phyloP scores from a whole-genome alignment of 176 grass and related monocot species.

The Rhipidocladum racemiflorum region DNA sequence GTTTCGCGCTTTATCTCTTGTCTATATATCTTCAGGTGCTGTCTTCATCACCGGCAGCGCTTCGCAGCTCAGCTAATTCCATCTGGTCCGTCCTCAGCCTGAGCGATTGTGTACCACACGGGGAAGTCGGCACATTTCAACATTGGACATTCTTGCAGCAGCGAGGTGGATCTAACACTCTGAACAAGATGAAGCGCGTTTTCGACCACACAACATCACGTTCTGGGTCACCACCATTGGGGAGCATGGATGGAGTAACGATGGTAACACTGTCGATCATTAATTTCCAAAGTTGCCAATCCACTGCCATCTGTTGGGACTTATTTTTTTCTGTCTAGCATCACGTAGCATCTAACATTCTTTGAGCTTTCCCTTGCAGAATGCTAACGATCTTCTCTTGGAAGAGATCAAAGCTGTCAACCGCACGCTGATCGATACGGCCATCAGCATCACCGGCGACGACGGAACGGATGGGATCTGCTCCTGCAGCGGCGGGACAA shows the following conservation, averaged over 20 bases:
- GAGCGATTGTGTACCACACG: not conserved
- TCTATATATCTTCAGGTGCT: slow-evolving; percentile 33
- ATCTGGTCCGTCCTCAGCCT: not conserved
- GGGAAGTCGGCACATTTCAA: not conserved
- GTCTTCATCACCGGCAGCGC: slow-evolving; percentile 2
- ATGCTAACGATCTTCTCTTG: not conserved
- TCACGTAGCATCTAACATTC: not conserved
- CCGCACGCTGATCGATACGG: slow-evolving; percentile 13
- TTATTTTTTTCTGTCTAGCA: not conserved
- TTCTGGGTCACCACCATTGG: not conserved
- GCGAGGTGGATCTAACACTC: not conserved
- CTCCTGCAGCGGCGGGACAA: not conserved
- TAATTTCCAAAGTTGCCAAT: not conserved
- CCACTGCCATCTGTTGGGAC: not conserved
- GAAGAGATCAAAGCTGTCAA: slow-evolving; percentile 27
- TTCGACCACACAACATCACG: not conserved
- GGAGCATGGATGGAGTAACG: not conserved
- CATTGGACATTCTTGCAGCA: not conserved
- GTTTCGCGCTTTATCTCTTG: not conserved
- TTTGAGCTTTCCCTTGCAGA: not conserved
- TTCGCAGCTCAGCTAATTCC: not conserved
- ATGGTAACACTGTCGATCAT: not conserved
- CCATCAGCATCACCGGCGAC: not conserved
- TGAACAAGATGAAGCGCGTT: slow-evolving; percentile 13
- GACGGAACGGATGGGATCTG: not conserved